Evolutionary conservation across 2,329 filamentous ascomycete genomes (phyloP).

Genomic region (Nigrospora osmanthi): DNA sequence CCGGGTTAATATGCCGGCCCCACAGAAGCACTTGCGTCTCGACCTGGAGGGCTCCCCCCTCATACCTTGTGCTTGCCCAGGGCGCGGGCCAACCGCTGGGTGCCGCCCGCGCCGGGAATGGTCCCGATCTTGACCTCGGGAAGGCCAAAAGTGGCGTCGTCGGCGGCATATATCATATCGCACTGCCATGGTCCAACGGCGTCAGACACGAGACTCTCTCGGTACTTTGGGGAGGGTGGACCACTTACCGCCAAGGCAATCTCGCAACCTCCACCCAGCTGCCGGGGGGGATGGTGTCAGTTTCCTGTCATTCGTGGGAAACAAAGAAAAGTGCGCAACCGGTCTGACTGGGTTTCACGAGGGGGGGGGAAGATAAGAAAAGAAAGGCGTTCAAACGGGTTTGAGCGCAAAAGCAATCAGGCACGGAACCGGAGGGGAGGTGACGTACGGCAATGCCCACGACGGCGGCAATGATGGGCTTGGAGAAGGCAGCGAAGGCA

Average conservation of each 20-base stretch:
- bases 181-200: slow-evolving; percentile 12
- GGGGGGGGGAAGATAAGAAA: no score
- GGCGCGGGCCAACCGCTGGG: slow-evolving; percentile 43
- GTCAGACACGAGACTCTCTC: neutral
- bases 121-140: slow-evolving; percentile 91
- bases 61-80: slow-evolving; percentile 26
- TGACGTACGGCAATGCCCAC: slow-evolving; percentile 39
- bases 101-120: slow-evolving; percentile 84
- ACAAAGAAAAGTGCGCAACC: no score
- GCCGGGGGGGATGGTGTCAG: neutral
- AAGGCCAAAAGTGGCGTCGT: slow-evolving; percentile 81
- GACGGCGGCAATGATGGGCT: slow-evolving; percentile 41
- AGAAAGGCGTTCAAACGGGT: no score
- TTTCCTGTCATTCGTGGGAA: neutral
- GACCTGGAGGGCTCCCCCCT: neutral
- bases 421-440: neutral
- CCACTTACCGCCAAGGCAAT: slow-evolving; percentile 33
- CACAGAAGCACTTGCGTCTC: no score
- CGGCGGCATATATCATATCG: slow-evolving; percentile 61
- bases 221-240: neutral
- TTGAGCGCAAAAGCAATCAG: neutral
- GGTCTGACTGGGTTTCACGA: no score
- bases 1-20: slow-evolving; percentile 3
- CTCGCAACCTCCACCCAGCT: slow-evolving; percentile 41
- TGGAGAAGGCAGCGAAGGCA: slow-evolving; percentile 27